phyloP scores from a whole-genome alignment of 129 eudicot genomes.

The Flaveria ramosissima region DNA sequence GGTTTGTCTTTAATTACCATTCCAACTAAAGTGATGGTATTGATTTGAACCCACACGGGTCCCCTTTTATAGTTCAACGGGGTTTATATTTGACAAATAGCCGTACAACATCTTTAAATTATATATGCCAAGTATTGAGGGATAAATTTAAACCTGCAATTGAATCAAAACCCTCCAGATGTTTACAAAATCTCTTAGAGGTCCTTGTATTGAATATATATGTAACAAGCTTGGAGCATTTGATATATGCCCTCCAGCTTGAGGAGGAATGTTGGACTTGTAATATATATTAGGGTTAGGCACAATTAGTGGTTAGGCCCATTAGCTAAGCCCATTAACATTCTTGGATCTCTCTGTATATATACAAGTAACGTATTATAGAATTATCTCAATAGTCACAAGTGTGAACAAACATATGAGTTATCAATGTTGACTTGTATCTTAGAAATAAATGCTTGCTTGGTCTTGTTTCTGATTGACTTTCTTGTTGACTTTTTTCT shows the following conservation, averaged over 20 bases:
- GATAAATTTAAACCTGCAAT: not conserved
- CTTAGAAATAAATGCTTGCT: not conserved
- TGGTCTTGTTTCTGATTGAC: conserved; percentile 18
- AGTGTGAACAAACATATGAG: not conserved
- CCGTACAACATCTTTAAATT: not conserved
- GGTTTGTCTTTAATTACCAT: not conserved
- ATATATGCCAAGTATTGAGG: not conserved
- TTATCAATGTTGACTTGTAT: conserved; percentile 5
- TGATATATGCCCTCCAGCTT: too few species aligned
- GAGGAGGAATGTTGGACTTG: too few species aligned
- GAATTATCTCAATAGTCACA: not conserved
- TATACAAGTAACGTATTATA: too few species aligned
- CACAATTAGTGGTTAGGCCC: too few species aligned
- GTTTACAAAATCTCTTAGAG: too few species aligned
- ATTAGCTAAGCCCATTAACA: too few species aligned
- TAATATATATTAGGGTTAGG: too few species aligned
- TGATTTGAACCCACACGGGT: not conserved
- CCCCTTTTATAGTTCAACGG: not conserved
- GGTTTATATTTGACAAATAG: not conserved
- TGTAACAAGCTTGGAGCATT: too few species aligned
- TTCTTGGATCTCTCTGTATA: too few species aligned
- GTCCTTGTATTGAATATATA: too few species aligned
- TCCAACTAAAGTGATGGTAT: not conserved
- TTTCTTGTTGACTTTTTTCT: conserved; percentile 19
- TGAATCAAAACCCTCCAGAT: not conserved